Percentiles rank a stretch among this genome's conserved stretches.
These are phyloP conservation scores for Annulohypoxylon bovei DNA, from an alignment of 495 filamentous ascomycete genomes.

Conservation along the genomic window DNA sequence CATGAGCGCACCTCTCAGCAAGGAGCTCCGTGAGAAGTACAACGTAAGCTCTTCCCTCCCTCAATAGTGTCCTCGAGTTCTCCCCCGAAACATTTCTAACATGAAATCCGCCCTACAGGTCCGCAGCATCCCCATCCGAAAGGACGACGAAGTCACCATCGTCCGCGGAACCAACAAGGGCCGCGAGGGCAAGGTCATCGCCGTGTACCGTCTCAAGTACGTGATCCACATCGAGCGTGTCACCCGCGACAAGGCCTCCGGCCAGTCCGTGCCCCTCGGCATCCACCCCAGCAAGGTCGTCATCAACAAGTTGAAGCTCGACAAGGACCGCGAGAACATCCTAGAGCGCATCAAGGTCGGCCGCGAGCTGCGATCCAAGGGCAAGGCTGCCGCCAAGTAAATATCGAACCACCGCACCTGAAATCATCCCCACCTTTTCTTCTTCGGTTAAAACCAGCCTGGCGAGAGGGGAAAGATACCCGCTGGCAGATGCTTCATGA, in stretches of 20 bases:
- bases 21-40: constrained; percentile 96
- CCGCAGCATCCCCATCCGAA: constrained; percentile 96
- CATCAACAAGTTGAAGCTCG: constrained; percentile 97
- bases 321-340: constrained; percentile 97
- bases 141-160: constrained; percentile 94
- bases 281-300: constrained; percentile 92
- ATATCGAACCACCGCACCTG: not conserved
- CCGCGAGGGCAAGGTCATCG: constrained; percentile 92
- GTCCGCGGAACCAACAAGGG: constrained; percentile 92
- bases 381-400: constrained; percentile 57
- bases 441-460: constrained; percentile 16
- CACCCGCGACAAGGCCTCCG: constrained; percentile 91
- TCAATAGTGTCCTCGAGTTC: not conserved
- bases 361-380: constrained; percentile 72
- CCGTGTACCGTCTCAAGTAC: constrained; percentile 98
- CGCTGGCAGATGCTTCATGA: constrained; percentile 41
- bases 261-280: constrained; percentile 87
- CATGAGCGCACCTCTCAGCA: constrained; percentile 93
- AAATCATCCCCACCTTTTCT: constrained; percentile 17
- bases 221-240: constrained; percentile 92
- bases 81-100: constrained; percentile 19
- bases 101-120: constrained; percentile 63
- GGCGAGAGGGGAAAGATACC: constrained; percentile 48
- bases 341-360: constrained; percentile 84
- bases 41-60: constrained; percentile 67